Base-by-base conservation (phyloP, 2,329 filamentous ascomycete genomes). In the Colletotrichum sp. region DNA sequence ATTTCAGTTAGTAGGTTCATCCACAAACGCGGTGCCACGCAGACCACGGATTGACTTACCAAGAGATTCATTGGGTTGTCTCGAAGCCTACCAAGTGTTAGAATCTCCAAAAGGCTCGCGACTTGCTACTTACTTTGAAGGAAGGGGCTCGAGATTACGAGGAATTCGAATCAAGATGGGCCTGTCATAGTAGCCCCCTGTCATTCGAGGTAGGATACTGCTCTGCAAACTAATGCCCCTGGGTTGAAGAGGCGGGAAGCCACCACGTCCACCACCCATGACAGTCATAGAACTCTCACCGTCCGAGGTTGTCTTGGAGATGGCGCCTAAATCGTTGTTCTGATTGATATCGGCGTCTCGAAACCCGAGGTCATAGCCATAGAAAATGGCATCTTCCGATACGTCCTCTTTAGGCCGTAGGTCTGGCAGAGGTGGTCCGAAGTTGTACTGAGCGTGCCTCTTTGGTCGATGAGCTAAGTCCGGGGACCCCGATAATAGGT, bases 41-140 rank as follows among this genome's bases (percentile, higher is more conserved):
- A 48, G 43, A 48, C n/a, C 43, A 48, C 15, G n/a, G 58, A 22
- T 52, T 22, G 32, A 82, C 85, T 78, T 78, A 87, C 86, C 78
- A 97, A 88, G 76, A 97, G 84, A 80, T 97, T 96, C 91, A 96
- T 96, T 2, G 92, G 93, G 79, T 95, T 96, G 48, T 93, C 90
- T 58, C 90, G 84, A 34, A 96, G 85, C 12, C 90, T 85, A 6
- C 85, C 79, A 88, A 88, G 72, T 88, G 91, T 36, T 82, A 67
- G 87, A 27, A 10, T 43, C 18, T 18, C 39, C 18, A 43, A 43
- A 43, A 43, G 39, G 18, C 18, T 43, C 18, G 18, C 18, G 9
- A 12, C 39, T n/a, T 12, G 39, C 39, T 43, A n/a, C 39, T 80
- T 78, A 85, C 83, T 87, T 88, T 13, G 79, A 77, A 7, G 88